A percentile compares a stretch with the other conserved stretches of the same genome.
phyloP scores from a whole-genome alignment of 768 basidiomycete genomes.

The Mycena venus region DNA sequence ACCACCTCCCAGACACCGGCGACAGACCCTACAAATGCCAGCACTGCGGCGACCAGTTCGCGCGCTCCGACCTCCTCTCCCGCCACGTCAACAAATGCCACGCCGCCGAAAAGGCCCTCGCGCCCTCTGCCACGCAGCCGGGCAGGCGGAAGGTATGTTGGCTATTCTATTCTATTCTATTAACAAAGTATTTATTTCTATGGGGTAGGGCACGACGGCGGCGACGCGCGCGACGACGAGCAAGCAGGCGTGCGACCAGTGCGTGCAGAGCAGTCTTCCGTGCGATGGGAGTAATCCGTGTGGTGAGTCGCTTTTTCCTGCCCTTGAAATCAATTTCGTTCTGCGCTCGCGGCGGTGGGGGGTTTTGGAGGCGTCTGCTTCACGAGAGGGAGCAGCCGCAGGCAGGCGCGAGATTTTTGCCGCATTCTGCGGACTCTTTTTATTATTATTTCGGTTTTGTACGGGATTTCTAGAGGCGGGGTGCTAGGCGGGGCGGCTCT shows the following conservation, averaged over 20 bases:
- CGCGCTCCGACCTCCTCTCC: slow-evolving; percentile 82
- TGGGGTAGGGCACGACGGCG: slow-evolving; percentile 66
- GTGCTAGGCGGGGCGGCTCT: too few species aligned
- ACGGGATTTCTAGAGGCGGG: too few species aligned
- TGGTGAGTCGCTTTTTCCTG: slow-evolving; percentile 57
- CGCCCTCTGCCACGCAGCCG: background rate
- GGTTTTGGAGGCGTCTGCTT: too few species aligned
- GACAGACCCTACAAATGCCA: slow-evolving; percentile 93
- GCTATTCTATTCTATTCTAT: too few species aligned
- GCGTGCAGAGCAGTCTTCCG: slow-evolving; percentile 79
- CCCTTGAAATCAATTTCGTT: background rate
- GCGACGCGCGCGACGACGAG: slow-evolving; percentile 82
- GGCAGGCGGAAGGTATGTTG: background rate
- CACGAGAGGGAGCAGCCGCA: too few species aligned
- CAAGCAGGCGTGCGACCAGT: slow-evolving; percentile 90
- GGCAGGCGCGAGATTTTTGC: too few species aligned
- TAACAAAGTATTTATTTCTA: too few species aligned
- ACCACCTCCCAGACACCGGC: slow-evolving; percentile 75
- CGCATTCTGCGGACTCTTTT: too few species aligned
- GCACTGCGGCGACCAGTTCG: slow-evolving; percentile 91
- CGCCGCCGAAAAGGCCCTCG: slow-evolving; percentile 71
- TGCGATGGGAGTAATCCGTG: slow-evolving; percentile 88
- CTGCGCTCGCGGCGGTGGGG: background rate
- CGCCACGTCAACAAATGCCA: slow-evolving; percentile 92
- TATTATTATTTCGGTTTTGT: too few species aligned